Conservation (phyloP, 441 rosid genomes). For the Populus hybrid region DNA sequence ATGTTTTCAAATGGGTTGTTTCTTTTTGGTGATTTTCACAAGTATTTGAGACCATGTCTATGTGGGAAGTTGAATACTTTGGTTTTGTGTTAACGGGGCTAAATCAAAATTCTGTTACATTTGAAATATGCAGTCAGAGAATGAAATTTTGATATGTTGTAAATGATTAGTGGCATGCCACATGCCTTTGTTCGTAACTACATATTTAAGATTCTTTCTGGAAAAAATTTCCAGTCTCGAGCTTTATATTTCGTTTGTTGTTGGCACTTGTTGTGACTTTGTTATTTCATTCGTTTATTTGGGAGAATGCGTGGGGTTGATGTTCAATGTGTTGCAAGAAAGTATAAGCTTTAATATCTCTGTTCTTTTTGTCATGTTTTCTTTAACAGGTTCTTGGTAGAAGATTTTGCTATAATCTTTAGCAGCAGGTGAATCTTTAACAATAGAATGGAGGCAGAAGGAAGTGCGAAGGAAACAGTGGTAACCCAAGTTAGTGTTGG, state of each 20-base stretch:
- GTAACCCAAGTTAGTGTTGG: constrained; percentile 81
- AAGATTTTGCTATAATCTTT: constrained; percentile 23
- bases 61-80: constrained; percentile 4
- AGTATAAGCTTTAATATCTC: too few relatives aligned
- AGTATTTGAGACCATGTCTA: neutral
- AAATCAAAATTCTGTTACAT: neutral
- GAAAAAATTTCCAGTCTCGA: neutral
- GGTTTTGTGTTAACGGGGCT: neutral
- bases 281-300: neutral
- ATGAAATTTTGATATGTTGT: neutral
- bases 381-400: constrained; percentile 30
- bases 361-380: neutral
- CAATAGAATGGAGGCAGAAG: constrained; percentile 41
- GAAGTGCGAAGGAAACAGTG: constrained; percentile 35
- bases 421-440: constrained; percentile 9
- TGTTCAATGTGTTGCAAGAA: neutral
- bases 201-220: too few relatives aligned
- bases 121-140: neutral
- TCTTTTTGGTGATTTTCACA: too few relatives aligned
- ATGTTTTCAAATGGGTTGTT: too few relatives aligned
- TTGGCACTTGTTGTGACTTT: neutral
- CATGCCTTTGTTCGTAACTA: too few relatives aligned
- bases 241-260: neutral
- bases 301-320: neutral
- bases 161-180: neutral